These are phyloP conservation scores for Aphanomyces invadans DNA, from an alignment of 352 stramenopile genomes.

Conservation along the genomic window DNA sequence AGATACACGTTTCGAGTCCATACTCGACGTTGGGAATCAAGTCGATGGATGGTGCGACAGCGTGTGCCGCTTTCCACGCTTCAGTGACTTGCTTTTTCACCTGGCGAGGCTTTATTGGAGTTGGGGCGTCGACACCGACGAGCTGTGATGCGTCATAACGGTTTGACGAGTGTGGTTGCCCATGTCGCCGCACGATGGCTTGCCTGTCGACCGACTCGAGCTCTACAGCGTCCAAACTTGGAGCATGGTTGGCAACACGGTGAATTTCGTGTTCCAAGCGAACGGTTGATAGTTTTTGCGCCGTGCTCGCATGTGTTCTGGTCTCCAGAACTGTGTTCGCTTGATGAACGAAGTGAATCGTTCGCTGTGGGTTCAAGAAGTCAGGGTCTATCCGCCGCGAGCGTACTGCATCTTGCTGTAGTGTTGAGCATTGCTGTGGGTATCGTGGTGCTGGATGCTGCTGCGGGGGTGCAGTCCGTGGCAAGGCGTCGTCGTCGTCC, in stretches of 20 bases:
- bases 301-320: neutral
- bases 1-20: neutral
- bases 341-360: constrained; percentile 4
- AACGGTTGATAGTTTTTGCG: neutral
- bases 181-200: neutral
- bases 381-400: neutral
- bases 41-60: neutral
- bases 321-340: neutral
- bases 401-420: neutral
- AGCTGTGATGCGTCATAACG: neutral
- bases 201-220: neutral
- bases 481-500: constrained; percentile 10
- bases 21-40: neutral
- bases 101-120: constrained; percentile 9
- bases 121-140: constrained; percentile 1
- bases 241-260: neutral
- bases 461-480: neutral
- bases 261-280: constrained; percentile 1
- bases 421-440: neutral
- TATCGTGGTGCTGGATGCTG: constrained; percentile 5
- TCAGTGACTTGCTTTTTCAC: constrained; percentile 19
- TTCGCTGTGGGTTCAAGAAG: constrained; percentile 6
- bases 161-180: neutral
- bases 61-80: constrained; percentile 5
- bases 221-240: neutral